A percentile compares a stretch with the other conserved stretches of the same genome.
Evolutionary conservation across 2,329 filamentous ascomycete species (phyloP).

Genomic region (Fusarium avenaceum): DNA sequence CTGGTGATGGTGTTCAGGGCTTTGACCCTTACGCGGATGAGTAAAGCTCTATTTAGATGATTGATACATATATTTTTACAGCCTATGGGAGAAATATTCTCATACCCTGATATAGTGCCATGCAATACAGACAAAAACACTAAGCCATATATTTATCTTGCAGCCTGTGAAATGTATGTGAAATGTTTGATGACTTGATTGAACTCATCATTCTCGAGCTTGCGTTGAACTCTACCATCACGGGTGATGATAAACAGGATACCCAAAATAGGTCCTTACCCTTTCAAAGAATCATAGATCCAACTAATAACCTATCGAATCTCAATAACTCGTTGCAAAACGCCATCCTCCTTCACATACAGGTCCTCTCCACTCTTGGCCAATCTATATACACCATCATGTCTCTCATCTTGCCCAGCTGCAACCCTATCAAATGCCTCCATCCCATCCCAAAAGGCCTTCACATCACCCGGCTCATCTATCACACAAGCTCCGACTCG

Average conservation of each 20-base stretch:
- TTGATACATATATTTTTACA: background rate
- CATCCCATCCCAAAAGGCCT: slow-evolving; percentile 3
- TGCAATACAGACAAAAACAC: too few relatives aligned
- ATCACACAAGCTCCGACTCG: too few relatives aligned
- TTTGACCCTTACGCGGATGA: slow-evolving; percentile 48
- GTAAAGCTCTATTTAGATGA: background rate
- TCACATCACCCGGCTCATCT: too few relatives aligned
- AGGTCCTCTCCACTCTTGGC: background rate
- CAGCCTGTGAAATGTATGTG: too few relatives aligned
- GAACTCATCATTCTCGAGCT: too few relatives aligned
- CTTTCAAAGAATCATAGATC: too few relatives aligned
- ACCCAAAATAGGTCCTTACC: too few relatives aligned
- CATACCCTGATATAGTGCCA: too few relatives aligned
- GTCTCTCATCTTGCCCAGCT: background rate
- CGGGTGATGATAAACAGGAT: too few relatives aligned
- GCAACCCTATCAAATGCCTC: background rate
- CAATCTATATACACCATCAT: background rate
- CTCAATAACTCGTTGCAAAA: slow-evolving; percentile 13
- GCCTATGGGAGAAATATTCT: background rate
- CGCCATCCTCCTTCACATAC: slow-evolving; percentile 4
- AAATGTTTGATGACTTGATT: too few relatives aligned
- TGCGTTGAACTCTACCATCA: too few relatives aligned
- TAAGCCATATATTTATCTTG: background rate
- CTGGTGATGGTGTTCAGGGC: slow-evolving; percentile 46
- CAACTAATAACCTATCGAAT: background rate